Base-by-base conservation (phyloP, 2,329 filamentous ascomycete genomes). In the Ceratocystis harringtonii region DNA sequence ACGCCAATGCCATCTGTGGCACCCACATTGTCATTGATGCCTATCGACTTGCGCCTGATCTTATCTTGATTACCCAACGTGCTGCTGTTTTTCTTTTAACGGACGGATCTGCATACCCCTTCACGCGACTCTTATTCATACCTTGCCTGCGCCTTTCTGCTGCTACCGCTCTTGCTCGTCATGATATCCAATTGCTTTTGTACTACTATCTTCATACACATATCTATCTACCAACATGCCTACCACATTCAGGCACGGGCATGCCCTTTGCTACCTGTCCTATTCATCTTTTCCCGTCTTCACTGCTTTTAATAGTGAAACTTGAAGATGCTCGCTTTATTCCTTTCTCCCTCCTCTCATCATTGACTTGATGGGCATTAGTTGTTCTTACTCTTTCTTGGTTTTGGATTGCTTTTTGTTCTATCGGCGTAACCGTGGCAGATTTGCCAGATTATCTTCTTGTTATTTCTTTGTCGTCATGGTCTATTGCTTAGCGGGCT, bases 111-210 rank as follows among this genome's bases (percentile, higher is more conserved):
- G 30, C 0, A 17, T 60, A 52, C 22, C 17, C 8, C 2, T 7
- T 8, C 22, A 25, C 48, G n/a, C 36, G 32, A 50, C 43, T n/a
- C 19, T 36, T 32, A 30, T 57, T 12, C 12, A 44, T 19, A 45
- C 12, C 43, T 41, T 28, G 41, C 50, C 25, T 64, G 25, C 36
- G 36, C 36, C 36, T 30, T 57, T 64, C 22, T 61, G 28, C 44
- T 63, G 30, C 41, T 12, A 32, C 50, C n/a, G 36, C 57, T 19
- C 58, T 45, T 32, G 50, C 60, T 63, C 57, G 65, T 28, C 65
- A 63, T 66, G 65, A 66, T 66, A 63, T 63, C 65, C 60, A 41
- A 10, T 28, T 17, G 15, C n/a, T 55, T 60, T 44, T 64, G 62
- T 66, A 66, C 62, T 64, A 66, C 65, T 64, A 66, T 30, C 36